Evolutionary conservation across 1,284 basidiomycete genomes (phyloP), one percentile per base, ranked within the genome.

Genomic region (Paramarasmius palmivorus): DNA sequence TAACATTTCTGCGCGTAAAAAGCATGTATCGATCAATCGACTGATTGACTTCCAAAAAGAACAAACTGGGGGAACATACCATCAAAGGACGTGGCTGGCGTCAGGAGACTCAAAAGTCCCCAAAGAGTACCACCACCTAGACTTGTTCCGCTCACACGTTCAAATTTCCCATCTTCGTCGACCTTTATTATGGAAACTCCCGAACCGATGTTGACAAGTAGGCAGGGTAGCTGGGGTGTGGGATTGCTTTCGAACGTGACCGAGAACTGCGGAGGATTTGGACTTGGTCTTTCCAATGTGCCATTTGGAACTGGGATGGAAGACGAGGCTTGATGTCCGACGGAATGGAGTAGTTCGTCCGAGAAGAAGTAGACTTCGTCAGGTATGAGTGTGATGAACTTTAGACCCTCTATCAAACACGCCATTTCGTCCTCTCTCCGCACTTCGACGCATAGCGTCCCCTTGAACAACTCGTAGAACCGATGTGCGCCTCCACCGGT

Each of bases 291-390:
- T 55, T 95, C 93, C 35, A 98, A 74, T 38, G 75, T 75, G 4
- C 52, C 62, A 37, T 59, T 57, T 7, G 58, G 53, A 47, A 35
- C 22, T 39, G 55, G 22, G 38, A 50, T 22, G 29, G 57, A 47
- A 36, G 64, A 62, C 51, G 66, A 63, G 9, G 83, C 25, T n/a
- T 29, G 80, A 67, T 93, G 91, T 44, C 91, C 88, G 25, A 93
- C 86, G 50, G 84, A 88, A 70, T 93, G 88, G 50, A 98, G 95
- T 61, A 98, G 85, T 73, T 98, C 92, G 72, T 99, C 97, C 42
- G 95, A 97, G 76, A 98, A 99, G 81, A 90, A 98, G 73, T 98
- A 99, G 32, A 95, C 95, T 72, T 99, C 97, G 72, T 97, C 90
- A 29, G 96, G 96, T 56, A 99, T 97, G 66, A 93, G 86, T 26